Evolutionary conservation across 2,329 filamentous ascomycete genomes (phyloP).

Genomic region (Nannizziopsis arthrosporioides): DNA sequence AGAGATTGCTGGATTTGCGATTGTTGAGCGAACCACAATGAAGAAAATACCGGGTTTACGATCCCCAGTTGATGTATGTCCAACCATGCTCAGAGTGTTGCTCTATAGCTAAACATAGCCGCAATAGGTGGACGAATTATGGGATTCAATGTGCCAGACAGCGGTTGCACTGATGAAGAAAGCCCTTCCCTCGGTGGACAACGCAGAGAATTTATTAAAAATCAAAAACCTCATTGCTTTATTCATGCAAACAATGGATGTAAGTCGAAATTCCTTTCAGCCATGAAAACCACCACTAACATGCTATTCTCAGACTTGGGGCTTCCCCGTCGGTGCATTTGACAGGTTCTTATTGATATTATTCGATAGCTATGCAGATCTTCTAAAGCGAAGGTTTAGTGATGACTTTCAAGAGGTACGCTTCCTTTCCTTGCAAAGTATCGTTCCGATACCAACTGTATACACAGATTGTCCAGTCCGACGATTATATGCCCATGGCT

Average conservation of each 20-base stretch:
- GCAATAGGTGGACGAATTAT: conserved; percentile 81
- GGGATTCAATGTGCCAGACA: conserved; percentile 94
- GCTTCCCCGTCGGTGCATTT: conserved; percentile 68
- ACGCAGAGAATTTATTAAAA: conserved; percentile 81
- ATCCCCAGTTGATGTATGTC: conserved; percentile 63
- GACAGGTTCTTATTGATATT: conserved; percentile 77
- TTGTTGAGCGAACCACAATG: conserved; percentile 91
- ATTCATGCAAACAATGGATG: conserved; percentile 98
- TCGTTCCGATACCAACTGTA: conserved; percentile 1
- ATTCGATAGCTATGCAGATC: conserved; percentile 86
- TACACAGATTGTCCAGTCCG: conserved; percentile 58
- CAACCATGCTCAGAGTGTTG: not conserved
- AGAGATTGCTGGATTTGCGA: conserved; percentile 89
- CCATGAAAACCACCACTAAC: not conserved
- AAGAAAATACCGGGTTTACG: conserved; percentile 72
- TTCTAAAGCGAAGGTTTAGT: conserved; percentile 82
- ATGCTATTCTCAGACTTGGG: conserved; percentile 56
- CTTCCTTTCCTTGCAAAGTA: not conserved
- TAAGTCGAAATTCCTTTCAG: conserved; percentile 29
- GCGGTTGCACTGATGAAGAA: conserved; percentile 72
- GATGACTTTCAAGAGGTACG: conserved; percentile 84
- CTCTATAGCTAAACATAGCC: conserved; percentile 12
- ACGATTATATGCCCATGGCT: conserved; percentile 99
- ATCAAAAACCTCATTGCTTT: conserved; percentile 87
- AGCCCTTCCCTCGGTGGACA: conserved; percentile 65